Evolutionary conservation across 139 green algal genomes (phyloP).

Genomic region (Micromonas pusilla): DNA sequence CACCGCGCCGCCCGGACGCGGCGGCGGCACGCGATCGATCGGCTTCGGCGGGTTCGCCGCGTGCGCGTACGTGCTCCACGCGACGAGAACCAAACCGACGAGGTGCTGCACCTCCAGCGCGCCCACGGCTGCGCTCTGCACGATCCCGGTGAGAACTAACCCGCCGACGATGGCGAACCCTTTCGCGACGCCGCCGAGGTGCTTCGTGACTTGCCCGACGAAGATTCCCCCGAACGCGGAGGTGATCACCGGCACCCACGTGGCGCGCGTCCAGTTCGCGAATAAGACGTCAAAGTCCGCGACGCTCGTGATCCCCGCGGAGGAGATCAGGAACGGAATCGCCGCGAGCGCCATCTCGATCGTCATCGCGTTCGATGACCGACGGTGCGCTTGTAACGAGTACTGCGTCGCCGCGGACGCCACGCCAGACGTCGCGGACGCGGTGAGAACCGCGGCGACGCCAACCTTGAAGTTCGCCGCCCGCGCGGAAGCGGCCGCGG

Average conservation of each 20-base stretch:
- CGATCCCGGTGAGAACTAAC: neutral
- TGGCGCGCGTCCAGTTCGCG: neutral
- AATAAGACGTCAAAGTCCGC: neutral
- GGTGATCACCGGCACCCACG: neutral
- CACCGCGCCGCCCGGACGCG: too few species aligned
- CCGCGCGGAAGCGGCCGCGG: neutral
- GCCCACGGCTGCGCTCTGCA: neutral
- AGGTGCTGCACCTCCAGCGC: neutral
- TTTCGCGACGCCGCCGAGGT: conserved; percentile 3
- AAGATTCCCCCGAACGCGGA: neutral
- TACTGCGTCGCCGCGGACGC: neutral
- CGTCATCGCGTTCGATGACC: neutral
- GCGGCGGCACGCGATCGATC: neutral
- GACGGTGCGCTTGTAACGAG: neutral
- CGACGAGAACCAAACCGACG: neutral
- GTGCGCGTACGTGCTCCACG: neutral
- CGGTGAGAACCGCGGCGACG: neutral
- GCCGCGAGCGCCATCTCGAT: conserved; percentile 10
- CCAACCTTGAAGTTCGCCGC: neutral
- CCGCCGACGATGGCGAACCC: conserved; percentile 13
- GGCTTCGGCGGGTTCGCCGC: neutral
- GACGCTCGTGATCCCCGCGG: neutral
- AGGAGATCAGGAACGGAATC: neutral
- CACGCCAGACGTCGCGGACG: neutral
- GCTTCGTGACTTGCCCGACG: conserved; percentile 13